Conservation (phyloP, 2,329 filamentous ascomycete genomes). For the Allantophomopsis cytisporea region DNA sequence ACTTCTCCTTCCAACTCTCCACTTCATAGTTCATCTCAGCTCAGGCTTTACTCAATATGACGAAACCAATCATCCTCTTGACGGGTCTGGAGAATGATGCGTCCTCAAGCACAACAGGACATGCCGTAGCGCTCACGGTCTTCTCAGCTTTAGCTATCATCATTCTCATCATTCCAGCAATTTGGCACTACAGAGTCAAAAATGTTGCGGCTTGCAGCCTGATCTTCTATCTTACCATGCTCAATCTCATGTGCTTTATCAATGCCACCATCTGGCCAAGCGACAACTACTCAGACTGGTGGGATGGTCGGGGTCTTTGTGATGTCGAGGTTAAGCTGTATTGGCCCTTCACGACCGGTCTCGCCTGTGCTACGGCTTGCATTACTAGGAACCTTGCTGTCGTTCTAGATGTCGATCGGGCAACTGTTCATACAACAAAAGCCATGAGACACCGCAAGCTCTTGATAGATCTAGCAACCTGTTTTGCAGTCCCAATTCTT, state of each 20-base stretch:
- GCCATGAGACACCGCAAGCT: slow-evolving; percentile 29
- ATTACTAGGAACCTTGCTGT: slow-evolving; percentile 45
- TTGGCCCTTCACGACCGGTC: slow-evolving; percentile 34
- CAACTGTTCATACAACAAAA: slow-evolving; percentile 33
- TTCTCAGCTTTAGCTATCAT: slow-evolving; percentile 34
- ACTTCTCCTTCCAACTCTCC: no score
- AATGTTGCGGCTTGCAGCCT: slow-evolving; percentile 46
- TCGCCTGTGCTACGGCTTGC: slow-evolving; percentile 37
- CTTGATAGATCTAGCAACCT: slow-evolving; percentile 38
- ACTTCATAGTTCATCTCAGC: not conserved
- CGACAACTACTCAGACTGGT: slow-evolving; percentile 40
- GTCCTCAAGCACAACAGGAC: not conserved
- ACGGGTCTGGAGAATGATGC: no score
- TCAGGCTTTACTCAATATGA: not conserved
- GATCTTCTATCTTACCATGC: slow-evolving; percentile 38
- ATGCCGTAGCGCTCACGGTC: slow-evolving; percentile 27
- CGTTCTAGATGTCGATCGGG: slow-evolving; percentile 44
- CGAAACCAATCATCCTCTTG: slow-evolving; percentile 4
- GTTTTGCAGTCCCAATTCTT: slow-evolving; percentile 37
- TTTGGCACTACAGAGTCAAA: slow-evolving; percentile 43
- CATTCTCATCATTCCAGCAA: slow-evolving; percentile 39
- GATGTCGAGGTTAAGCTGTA: slow-evolving; percentile 49
- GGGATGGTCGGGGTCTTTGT: slow-evolving; percentile 44
- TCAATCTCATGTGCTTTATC: slow-evolving; percentile 42
- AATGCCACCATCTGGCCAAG: slow-evolving; percentile 53